phyloP scores from a whole-genome alignment of 2,329 filamentous ascomycete genomes.

The Lizonia empirigonia region DNA sequence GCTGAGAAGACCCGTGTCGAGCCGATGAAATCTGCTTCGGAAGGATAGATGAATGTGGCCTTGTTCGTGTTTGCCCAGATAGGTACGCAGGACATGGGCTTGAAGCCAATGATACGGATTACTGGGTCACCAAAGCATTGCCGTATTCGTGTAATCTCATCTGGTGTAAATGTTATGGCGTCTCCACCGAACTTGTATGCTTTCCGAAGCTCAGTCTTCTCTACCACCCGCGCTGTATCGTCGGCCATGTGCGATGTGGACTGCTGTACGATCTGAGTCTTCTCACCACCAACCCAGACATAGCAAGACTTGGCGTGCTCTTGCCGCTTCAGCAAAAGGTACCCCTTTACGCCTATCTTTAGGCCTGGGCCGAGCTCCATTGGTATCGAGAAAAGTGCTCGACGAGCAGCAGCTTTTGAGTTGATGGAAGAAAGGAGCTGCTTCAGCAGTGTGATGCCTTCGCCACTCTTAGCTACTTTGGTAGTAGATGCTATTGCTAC shows the following conservation, averaged over 20 bases:
- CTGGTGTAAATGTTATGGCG: constrained; percentile 81
- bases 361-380: constrained; percentile 86
- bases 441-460: constrained; percentile 78
- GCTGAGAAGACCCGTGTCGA: constrained; percentile 93
- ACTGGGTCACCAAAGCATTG: constrained; percentile 77
- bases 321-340: constrained; percentile 85
- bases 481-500: constrained; percentile 59
- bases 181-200: constrained; percentile 96
- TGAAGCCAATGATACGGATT: constrained; percentile 93
- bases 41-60: constrained; percentile 91
- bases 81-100: constrained; percentile 73
- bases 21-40: constrained; percentile 85
- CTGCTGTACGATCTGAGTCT: constrained; percentile 76
- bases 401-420: constrained; percentile 83
- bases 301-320: constrained; percentile 81
- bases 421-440: constrained; percentile 87
- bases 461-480: constrained; percentile 69
- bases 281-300: constrained; percentile 86
- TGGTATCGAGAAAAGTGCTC: constrained; percentile 84
- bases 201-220: constrained; percentile 82
- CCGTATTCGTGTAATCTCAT: constrained; percentile 79
- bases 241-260: constrained; percentile 77
- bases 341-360: constrained; percentile 90
- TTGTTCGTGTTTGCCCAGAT: constrained; percentile 86
- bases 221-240: constrained; percentile 75